Evolutionary conservation across 2,329 filamentous ascomycete species (phyloP), one percentile per base, ranked within the genome.

Genomic region (Fusarium transvaalense): DNA sequence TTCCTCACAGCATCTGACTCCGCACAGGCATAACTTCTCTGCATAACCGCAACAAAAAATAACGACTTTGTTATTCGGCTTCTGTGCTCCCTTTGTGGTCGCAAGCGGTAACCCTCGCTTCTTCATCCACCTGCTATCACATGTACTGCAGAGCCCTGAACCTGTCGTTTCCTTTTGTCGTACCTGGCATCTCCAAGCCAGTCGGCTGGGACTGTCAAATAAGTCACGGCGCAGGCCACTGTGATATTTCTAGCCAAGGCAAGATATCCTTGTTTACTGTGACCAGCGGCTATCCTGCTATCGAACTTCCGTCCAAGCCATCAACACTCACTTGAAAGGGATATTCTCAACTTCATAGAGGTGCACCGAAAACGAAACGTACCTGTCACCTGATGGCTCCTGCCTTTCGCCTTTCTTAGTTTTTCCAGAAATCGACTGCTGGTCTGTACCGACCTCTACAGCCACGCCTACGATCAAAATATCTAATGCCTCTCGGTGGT

Each of bases 101-200:
- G 57, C 54, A 56, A 61, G 56, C 59, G 45, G 56, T 53, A 60
- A 51, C 52, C 23, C 59, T 72, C 62, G 57, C 61, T 68, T 71
- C 68, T 64, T 64, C 67, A 42, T 41, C 64, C 61, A 41, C 64
- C 67, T 68, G 48, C 61, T 64, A 53, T 57, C 52, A 57, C 62
- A 59, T 66, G 59, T 55, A 64, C 69, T 42, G 64, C 62, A 56
- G 46, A 48, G 52, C 32, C 54, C 46, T 54, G 59, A 62, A 35
- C 52, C 56, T 61, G 57, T 68, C 66, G 68, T 61, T 65, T 60
- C 60, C 56, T 50, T 66, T 63, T 45, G 57, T 66, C 51, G 50
- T 58, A 64, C 54, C 62, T 35, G 56, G 57, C 54, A 55, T 65
- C 61, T 45, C 51, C 32, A 65, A 71, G 55, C 56, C 53, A 69